Base-by-base conservation (phyloP, 129 eudicot genomes). In the Rutidosis leptorrhynchoides region DNA sequence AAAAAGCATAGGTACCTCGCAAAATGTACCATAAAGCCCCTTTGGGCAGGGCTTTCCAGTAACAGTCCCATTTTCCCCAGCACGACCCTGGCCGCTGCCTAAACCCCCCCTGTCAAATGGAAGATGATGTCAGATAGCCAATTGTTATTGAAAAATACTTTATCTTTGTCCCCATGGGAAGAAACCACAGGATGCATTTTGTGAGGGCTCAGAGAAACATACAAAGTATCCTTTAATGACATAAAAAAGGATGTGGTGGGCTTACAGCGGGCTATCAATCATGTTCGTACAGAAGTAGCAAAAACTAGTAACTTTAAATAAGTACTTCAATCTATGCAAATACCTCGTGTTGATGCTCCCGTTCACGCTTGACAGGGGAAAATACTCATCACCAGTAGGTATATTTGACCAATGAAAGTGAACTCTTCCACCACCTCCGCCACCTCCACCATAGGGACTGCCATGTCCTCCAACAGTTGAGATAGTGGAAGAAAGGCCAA, bases 351-450 rank as follows among this genome's bases (percentile, higher is more conserved):
- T 71, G 28, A 93, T 84, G 69, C 65, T 79, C 78, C 96, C 99
- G 12, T 80, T 78, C 46, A 79, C 82, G 53, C 65, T 72, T 65
- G 96, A 84, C 74, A 89, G 74, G 9, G 99, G 87, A 74, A 76
- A 80, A 78, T 86, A 93, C 65, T 86, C 92, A 80, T 93, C 95
- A 30, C 90, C 92, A 72, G 70, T 54, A 14, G 86, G 75, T 27
- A 93, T 79, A 54, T 86, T 93, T 42, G 92, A 74, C 99, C 99
- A 93, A 45, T 93, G 99, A 65, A 93, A 93, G 80, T 89, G 96
- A 81, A 93, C 51, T 78, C 99, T 87, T 20, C 99, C 99, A 43
- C 96, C 96, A 3, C 89, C 99, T 2, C 89, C 99, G 5, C 96
- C 99, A 16, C 99, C 99, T 10, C 98, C 96, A 40, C 86, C 83